These are phyloP conservation scores for Colletotrichum abscissum DNA, from an alignment of 2,329 filamentous ascomycete genomes.

Conservation along the genomic window DNA sequence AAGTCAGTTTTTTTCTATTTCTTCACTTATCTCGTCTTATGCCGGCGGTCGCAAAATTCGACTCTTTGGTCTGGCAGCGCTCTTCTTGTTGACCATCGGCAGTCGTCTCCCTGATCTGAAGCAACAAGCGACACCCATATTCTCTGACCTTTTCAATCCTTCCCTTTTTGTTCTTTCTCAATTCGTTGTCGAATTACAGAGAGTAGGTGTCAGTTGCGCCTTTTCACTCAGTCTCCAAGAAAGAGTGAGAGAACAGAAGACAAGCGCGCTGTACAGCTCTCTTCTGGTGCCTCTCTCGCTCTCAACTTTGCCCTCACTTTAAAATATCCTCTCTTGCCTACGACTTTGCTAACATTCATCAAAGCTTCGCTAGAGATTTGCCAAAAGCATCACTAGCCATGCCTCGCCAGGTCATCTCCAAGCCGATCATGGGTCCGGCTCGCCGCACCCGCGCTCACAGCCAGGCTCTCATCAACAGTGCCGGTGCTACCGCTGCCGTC, in stretches of 20 bases:
- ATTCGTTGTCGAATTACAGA: background rate
- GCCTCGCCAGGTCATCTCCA: background rate
- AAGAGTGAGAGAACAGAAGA: background rate
- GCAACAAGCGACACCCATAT: no score
- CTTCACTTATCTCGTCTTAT: background rate
- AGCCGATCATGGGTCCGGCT: background rate
- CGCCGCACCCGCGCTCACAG: background rate
- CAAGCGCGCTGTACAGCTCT: background rate
- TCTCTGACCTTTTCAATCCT: rapidly evolving
- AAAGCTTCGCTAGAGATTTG: background rate
- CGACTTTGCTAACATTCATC: background rate
- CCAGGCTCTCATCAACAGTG: background rate
- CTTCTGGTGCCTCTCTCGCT: background rate
- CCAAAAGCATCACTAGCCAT: background rate
- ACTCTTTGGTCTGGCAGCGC: background rate
- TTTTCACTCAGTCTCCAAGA: background rate
- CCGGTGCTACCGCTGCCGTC: background rate
- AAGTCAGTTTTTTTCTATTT: background rate
- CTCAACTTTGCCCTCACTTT: background rate
- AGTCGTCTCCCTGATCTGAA: no score
- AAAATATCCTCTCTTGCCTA: background rate
- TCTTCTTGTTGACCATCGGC: no score
- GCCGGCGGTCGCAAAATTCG: background rate
- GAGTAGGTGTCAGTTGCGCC: background rate
- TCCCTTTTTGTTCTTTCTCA: rapidly evolving